These are phyloP conservation scores for Backusella liffmaniae DNA, from an alignment of 192 early-diverging fungal genomes.

Conservation along the genomic window DNA sequence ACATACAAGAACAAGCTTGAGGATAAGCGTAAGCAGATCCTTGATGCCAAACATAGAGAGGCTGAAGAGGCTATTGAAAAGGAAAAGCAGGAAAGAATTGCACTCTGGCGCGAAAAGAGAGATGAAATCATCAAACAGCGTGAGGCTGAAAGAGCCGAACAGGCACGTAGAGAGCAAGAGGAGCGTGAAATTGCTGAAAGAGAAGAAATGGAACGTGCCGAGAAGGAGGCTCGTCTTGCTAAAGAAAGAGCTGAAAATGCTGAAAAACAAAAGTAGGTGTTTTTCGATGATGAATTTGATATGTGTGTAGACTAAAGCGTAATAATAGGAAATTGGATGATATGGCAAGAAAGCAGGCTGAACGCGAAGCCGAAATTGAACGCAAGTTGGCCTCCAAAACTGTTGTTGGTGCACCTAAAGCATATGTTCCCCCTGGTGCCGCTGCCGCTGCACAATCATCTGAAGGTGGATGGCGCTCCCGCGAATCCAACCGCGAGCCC, in stretches of 20 bases:
- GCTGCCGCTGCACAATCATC: background rate
- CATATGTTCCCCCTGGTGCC: conserved; percentile 4
- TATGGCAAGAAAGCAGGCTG: conserved; percentile 46
- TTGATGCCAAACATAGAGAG: conserved; percentile 51
- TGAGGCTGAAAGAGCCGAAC: conserved; percentile 43
- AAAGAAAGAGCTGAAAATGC: conserved; percentile 43
- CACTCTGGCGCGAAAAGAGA: conserved; percentile 53
- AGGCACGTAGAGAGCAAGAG: conserved; percentile 38
- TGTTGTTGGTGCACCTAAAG: background rate
- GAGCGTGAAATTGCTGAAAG: conserved; percentile 36
- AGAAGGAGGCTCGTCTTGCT: conserved; percentile 43
- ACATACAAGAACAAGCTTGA: conserved; percentile 60
- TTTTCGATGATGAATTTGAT: background rate
- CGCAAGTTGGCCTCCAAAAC: conserved; percentile 23
- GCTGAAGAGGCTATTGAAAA: conserved; percentile 63
- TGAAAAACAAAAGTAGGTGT: conserved; percentile 20
- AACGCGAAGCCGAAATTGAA: conserved; percentile 51
- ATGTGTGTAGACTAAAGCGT: background rate
- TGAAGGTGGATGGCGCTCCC: background rate
- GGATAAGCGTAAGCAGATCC: conserved; percentile 56
- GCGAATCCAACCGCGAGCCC: background rate
- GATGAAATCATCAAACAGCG: conserved; percentile 44
- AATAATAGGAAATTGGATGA: conserved; percentile 43
- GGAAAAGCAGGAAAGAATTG: conserved; percentile 72
- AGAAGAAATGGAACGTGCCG: conserved; percentile 48